Percentiles rank a stretch among this genome's conserved stretches.
phyloP scores from a whole-genome alignment of 805 yeast genomes.

The Metschnikowia vanudenii region DNA sequence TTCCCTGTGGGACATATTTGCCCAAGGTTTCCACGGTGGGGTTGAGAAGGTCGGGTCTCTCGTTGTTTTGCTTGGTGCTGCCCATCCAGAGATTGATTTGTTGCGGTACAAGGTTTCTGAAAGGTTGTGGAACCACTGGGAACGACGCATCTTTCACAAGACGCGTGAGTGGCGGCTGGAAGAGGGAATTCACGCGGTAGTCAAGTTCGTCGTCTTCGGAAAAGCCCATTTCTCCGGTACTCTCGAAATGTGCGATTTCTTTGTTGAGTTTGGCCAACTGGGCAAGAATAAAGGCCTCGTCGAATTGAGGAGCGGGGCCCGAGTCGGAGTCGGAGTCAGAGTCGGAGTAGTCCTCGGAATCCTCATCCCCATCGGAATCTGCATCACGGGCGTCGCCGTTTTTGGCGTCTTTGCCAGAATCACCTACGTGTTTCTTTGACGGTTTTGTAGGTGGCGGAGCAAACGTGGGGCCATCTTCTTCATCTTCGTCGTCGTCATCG shows the following conservation, averaged over 20 bases:
- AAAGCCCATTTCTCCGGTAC: slow-evolving; percentile 3
- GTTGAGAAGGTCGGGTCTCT: slow-evolving; percentile 12
- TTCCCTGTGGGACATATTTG: slow-evolving; percentile 54
- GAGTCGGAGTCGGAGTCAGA: too few relatives aligned
- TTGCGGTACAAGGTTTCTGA: slow-evolving; percentile 53
- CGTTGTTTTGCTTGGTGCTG: slow-evolving; percentile 22
- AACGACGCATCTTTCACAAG: slow-evolving; percentile 27
- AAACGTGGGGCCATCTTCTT: neutral
- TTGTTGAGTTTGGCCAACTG: neutral
- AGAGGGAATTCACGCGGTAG: slow-evolving; percentile 46
- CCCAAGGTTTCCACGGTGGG: slow-evolving; percentile 43
- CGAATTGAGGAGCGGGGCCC: too few relatives aligned
- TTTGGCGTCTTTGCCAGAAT: too few relatives aligned
- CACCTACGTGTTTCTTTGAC: too few relatives aligned
- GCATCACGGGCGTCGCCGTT: too few relatives aligned
- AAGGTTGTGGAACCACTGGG: slow-evolving; percentile 44
- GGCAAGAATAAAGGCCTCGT: too few relatives aligned
- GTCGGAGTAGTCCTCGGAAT: too few relatives aligned
- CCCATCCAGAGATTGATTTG: slow-evolving; percentile 80
- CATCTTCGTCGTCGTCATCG: neutral
- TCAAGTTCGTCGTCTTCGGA: slow-evolving; percentile 23
- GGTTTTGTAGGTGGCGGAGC: too few relatives aligned
- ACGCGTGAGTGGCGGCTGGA: slow-evolving; percentile 62
- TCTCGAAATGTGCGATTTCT: neutral
- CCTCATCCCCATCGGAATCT: too few relatives aligned